These are phyloP conservation scores for Coelastrella sp. DNA, from an alignment of 139 green algal species.

Conservation along the genomic window DNA sequence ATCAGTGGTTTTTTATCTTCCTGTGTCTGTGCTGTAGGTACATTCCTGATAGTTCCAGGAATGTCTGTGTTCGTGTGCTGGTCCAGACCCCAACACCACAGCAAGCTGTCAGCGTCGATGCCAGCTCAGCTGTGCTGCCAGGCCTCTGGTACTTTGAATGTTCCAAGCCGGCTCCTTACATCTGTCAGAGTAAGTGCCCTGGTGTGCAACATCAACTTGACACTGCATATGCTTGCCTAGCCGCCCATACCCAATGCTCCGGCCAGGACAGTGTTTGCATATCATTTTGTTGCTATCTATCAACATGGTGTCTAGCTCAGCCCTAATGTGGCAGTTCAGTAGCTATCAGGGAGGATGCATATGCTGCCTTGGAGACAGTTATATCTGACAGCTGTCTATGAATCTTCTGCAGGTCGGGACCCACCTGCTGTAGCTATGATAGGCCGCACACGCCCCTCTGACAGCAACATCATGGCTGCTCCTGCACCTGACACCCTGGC, in stretches of 20 bases:
- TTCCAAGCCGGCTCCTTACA: slow-evolving; percentile 23
- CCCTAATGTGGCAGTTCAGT: too few species aligned
- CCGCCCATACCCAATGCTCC: too few species aligned
- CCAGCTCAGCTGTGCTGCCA: neutral
- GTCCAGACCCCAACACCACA: slow-evolving; percentile 15
- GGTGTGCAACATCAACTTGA: too few species aligned
- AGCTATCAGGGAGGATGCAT: neutral
- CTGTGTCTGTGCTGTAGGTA: slow-evolving; percentile 12
- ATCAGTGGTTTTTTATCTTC: too few species aligned
- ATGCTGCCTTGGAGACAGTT: neutral
- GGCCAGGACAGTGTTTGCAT: too few species aligned
- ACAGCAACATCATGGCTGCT: too few species aligned
- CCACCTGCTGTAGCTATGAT: neutral
- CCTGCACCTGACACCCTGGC: too few species aligned
- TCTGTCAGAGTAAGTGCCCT: slow-evolving; percentile 41
- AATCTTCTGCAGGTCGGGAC: neutral
- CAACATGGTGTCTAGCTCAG: too few species aligned
- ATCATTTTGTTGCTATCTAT: too few species aligned
- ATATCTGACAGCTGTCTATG: too few species aligned
- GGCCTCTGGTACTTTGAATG: slow-evolving; percentile 47
- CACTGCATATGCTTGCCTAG: too few species aligned
- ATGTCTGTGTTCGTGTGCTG: slow-evolving; percentile 32
- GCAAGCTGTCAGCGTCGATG: neutral
- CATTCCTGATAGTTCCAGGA: neutral
- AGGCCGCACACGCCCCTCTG: neutral